Percentiles rank a stretch among this genome's conserved stretches.
Evolutionary conservation across 2,329 filamentous ascomycete genomes (phyloP).

Genomic region (Aspergillus udagawae): DNA sequence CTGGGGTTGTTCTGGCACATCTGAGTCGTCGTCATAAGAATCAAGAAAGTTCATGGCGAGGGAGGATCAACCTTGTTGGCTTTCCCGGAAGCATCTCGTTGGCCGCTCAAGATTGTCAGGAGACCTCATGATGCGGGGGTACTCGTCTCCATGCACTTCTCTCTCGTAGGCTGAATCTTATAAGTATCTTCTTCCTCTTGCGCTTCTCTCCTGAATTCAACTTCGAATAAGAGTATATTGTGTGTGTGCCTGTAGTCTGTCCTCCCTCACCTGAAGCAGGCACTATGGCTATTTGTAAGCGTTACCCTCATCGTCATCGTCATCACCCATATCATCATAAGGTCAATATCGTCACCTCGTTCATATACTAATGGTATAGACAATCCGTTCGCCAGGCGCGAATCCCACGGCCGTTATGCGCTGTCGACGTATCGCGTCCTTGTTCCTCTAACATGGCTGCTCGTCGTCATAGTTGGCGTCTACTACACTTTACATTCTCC

Average conservation of each 20-base stretch:
- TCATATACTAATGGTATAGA: constrained; percentile 5
- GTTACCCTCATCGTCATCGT: background rate
- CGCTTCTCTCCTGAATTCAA: background rate
- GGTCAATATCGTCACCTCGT: background rate
- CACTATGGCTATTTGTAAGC: constrained; percentile 13
- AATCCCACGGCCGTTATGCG: constrained; percentile 58
- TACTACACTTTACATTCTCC: constrained; percentile 69
- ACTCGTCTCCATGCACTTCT: background rate
- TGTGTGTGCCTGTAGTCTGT: background rate
- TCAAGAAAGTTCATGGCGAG: background rate
- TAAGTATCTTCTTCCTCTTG: background rate
- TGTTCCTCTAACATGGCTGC: constrained; percentile 68
- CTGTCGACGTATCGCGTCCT: constrained; percentile 72
- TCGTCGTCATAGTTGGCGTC: constrained; percentile 67
- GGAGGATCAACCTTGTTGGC: background rate
- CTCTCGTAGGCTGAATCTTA: background rate
- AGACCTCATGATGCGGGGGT: background rate
- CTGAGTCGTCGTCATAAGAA: background rate
- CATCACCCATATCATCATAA: background rate
- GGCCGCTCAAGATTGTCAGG: background rate
- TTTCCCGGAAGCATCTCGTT: background rate
- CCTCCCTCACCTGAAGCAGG: background rate
- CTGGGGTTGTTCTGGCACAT: no score
- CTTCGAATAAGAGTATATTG: background rate
- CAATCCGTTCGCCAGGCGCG: constrained; percentile 72